Base-by-base conservation (phyloP, 1,139 yeast species). In the Pichia sorboxylosa region DNA sequence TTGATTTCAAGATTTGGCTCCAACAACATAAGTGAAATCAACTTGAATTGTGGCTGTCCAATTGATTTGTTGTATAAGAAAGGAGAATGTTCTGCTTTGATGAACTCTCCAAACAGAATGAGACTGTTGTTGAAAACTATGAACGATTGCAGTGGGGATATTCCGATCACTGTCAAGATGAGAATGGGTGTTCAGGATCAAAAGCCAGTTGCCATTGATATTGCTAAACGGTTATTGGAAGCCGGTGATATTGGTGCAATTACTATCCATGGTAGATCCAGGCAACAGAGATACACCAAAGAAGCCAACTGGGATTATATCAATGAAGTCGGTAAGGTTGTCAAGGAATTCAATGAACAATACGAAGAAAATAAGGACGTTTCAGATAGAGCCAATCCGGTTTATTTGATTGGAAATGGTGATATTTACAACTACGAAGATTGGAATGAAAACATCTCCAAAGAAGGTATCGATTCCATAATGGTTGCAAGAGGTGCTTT, bases 401-500 rank as follows among this genome's bases (percentile, higher is more conserved):
- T 69, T 14, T 69, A 61, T 50, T 73, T 80, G 41, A 66, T 90
- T 36, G 98, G 98, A 25, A 90, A 90, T 52, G 99, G 99, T 32
- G 99, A 90, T 56, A 72, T 85, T 29, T 87, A 66, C 59, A 79
- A 83, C 16, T 74, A 70, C 60, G 81, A 80, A 49, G 98, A 90
- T 52, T 90, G 95, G 94, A 70, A 84, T 54, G 65, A 66, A 27
- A 87, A 81, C n/a, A 64, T 76, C 27, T 66, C 68, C 25, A 66
- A 73, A 29, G 71, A 72, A 23, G 82, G 84, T 13, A 75, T 87
- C 34, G 98, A 92, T 57, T 75, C 92, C 24, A 93, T 85, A 16
- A 90, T 92, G 97, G 87, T 92, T 35, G 98, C 98, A 2, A 71
- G 99, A 48, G 98, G 97, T 34, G 97, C 97, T 1, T 69, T 90